Percentiles rank a stretch among this genome's conserved stretches.
phyloP scores from a whole-genome alignment of 345 rosid species.

The Euphorbia lathyris region DNA sequence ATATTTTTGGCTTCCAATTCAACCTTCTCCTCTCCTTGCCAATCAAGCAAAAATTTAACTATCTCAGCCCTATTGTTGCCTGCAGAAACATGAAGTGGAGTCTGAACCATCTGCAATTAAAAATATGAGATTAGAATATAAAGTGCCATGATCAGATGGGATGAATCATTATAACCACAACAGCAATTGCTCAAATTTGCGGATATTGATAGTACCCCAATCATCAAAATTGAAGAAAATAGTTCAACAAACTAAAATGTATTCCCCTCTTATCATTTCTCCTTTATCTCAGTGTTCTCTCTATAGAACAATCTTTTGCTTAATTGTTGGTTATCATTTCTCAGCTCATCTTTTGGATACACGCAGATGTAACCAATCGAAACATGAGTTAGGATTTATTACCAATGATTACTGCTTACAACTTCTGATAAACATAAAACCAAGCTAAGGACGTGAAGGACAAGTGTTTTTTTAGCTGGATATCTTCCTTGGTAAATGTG shows the following conservation, averaged over 20 bases:
- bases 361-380: not conserved
- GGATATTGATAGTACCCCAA: not conserved
- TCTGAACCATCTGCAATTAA: slow-evolving; percentile 84
- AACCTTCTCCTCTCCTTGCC: slow-evolving; percentile 67
- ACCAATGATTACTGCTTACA: not conserved
- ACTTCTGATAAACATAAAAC: not conserved
- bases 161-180: not conserved
- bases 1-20: slow-evolving; percentile 88
- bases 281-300: not conserved
- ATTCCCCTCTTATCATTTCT: not conserved
- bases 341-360: not conserved
- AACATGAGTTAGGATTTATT: not conserved
- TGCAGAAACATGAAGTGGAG: slow-evolving; percentile 94
- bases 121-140: slow-evolving; percentile 15
- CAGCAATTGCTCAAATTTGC: not conserved
- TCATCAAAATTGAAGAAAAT: not conserved
- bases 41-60: slow-evolving; percentile 64
- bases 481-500: not conserved
- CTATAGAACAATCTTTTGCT: not conserved
- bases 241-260: not conserved
- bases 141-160: not conserved
- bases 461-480: not conserved
- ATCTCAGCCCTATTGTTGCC: slow-evolving; percentile 72
- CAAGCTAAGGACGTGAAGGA: not conserved
- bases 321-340: not conserved